Base-by-base conservation (phyloP, 2,329 filamentous ascomycete species). In the Arthrobotrys iridis region DNA sequence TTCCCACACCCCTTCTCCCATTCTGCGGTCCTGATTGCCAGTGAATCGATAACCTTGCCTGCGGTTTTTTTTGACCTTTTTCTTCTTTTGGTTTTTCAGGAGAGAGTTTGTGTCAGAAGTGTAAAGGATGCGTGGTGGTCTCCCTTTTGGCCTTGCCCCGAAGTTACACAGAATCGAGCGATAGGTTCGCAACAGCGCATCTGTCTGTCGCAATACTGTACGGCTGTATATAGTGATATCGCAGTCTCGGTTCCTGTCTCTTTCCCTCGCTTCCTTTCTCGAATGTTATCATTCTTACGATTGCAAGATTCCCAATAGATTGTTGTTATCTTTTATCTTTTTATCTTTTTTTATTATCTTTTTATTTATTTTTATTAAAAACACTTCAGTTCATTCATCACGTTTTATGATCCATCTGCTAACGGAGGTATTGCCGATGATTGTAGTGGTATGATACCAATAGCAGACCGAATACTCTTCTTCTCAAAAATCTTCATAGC, bases 111-210 rank as follows among this genome's bases (percentile, higher is more conserved):
- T 45, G 40, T 45, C 26, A 30, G 55, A 43, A 43, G 55, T 43
- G 28, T 52, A 30, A 52, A 28, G 28, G 13, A 28, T 52, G 35
- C 22, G 11, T 28, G 35, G 33, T 40, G 20, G 52, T 26, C 37
- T n/a, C n/a, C n/a, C n/a, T n/a, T 58, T 26, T 41, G n/a, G 15
- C 20, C 46, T n/a, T 26, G 15, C 28, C 30, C 62, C 46, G 46
- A 41, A 68, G 71, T 68, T 75, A 75, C 71, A 64, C 63, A 64
- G 57, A 26, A 57, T 24, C 46, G 63, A 64, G 37, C 43, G 43
- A 67, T 59, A 57, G 37, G 35, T 48, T 50, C 26, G 37, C 46
- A 67, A 62, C 70, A 67, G 55, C 62, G 28, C 70, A 67, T 55
- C 62, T 59, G n/a, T 30, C 40, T 60, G 18, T 52, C 46, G 62